Evolutionary conservation across 1,284 basidiomycete genomes (phyloP), one percentile per base, ranked within the genome.

Genomic region (Coniophora puteana): DNA sequence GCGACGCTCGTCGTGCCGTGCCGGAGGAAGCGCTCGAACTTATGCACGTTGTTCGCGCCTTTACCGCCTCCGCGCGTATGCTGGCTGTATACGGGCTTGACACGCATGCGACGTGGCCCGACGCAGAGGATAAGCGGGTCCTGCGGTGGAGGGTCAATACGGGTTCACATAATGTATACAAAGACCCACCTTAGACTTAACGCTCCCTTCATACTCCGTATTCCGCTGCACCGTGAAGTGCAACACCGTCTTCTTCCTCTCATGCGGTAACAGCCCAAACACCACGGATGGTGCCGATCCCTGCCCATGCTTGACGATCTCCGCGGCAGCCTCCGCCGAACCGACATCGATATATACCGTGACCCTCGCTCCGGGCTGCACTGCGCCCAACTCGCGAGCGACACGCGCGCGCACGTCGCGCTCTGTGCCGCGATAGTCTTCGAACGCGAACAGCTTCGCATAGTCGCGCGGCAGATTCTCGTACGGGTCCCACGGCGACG

Each of bases 401-500:
- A 4, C 8, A 16, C 4, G 4, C 74, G 35, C 78, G 68, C 46
- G 78, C 20, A 97, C 83, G 25, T 78, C 74, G 32, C 88, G 76
- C 51, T 90, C 85, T 3, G 93, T 98, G 18, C 86, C 78, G 57
- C 82, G 86, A 67, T 88, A 98, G 57, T 95, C 91, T 63, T 97
- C 93, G 57, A 99, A 98, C 63, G 95, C 91, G 68, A 98, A 99
- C 51, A 98, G 95, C 31, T 88, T 76, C 0, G 87, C 93, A 57
- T 99, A 99, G 57, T 99, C 94, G 40, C 84, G 65, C 4, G 95
- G 96, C 14, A 99, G 72, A 53, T 96, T 95, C 66, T 99, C 95
- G 54, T 92, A 98, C 6, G 95, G 84, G 62, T 99, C 95, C 95
- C 95, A 99, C 16, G 89, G 89, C 54, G 88, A 93, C 2, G 96